Base-by-base conservation (phyloP, 331 rosid species). In the Malus hybrid region DNA sequence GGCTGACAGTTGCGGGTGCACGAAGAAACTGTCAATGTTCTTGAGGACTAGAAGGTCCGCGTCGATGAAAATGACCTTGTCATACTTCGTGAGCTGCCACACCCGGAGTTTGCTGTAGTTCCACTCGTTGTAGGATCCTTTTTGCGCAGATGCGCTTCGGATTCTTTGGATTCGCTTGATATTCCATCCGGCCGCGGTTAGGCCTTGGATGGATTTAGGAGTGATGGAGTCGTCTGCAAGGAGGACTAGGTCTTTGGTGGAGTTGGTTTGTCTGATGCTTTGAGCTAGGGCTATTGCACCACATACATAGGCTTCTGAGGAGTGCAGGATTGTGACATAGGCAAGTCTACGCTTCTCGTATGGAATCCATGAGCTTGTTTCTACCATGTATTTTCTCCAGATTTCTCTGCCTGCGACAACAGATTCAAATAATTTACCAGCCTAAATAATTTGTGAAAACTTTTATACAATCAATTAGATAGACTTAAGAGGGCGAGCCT, bases 261-360 rank as follows among this genome's bases (percentile, higher is more conserved):
- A 72, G 52, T 77, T 70, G 74, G 80, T 64, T 52, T 67, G 87
- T 24, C 79, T 73, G 59, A 94, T 83, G 85, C 97, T 92, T 75
- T 86, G 97, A 6, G 97, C 97, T 65, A 94, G 83, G 52, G 96
- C 86, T 10, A 92, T 89, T 67, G 99, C 97, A 28, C 99, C 99
- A 65, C 99, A 94, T 0, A 92, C 96, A 39, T 94, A 92, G 1
- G 80, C 85, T 80, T 94, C 99, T 29, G 97, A 87, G 11, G 99
- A 88, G 81, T 94, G 99, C 56, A 92, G 91, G 46, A 92, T 60
- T 10, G 96, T 90, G 24, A 79, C 96, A 29, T 92, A 92, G 3
- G 98, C 97, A 19, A 76, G 22, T 70, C 81, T 83, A 44, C 68
- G 74, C 19, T 11, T 2, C 9, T 8, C 13, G 13, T 16, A 1